Base-by-base conservation (phyloP, 306 rosid species). In the Heteromeles arbutifolia region DNA sequence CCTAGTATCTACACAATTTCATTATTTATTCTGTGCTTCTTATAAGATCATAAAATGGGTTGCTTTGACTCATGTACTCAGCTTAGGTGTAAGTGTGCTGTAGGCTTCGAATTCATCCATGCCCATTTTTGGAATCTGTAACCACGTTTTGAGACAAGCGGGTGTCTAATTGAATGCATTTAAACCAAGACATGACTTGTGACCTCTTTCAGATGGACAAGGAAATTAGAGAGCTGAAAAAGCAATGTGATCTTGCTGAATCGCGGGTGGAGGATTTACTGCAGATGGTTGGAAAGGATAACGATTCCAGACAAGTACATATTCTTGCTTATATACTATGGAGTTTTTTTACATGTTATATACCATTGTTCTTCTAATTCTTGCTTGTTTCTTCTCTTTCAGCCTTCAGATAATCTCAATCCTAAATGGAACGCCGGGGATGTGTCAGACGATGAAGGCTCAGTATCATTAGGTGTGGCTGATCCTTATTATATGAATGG, bases 231-330 rank as follows among this genome's bases (percentile, higher is more conserved):
- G 98, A 96, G 84, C 86, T 96, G 73, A 86, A 86, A 21, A 92
- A 89, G 91, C 97, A 96, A 68, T 88, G 96, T 19, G 96, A 92
- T 85, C 95, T 96, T 75, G 97, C 98, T 76, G 87, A 96, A 78
- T 96, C 99, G 69, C 97, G 96, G 82, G 80, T 89, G 79, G 85
- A 90, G 82, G 99, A 92, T 83, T 87, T 96, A 77, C 85, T 92
- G 18, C 84, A 50, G 84, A 85, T 87, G 87, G 85, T 90, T 65
- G 90, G 80, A 79, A 85, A 83, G 79, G 96, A 90, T 74, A 80
- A 87, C 41, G 82, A 76, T 83, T 83, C 96, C 63, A 80, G 81
- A 83, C 82, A 96, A 78, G 99, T 95, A 82, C 56, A 34, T 43
- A 29, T 31, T 50, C 41, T 79, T 81, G 65, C 10, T 25, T 72